phyloP scores from a whole-genome alignment of 1,284 basidiomycete species.

The Apiotrichum domesticum region DNA sequence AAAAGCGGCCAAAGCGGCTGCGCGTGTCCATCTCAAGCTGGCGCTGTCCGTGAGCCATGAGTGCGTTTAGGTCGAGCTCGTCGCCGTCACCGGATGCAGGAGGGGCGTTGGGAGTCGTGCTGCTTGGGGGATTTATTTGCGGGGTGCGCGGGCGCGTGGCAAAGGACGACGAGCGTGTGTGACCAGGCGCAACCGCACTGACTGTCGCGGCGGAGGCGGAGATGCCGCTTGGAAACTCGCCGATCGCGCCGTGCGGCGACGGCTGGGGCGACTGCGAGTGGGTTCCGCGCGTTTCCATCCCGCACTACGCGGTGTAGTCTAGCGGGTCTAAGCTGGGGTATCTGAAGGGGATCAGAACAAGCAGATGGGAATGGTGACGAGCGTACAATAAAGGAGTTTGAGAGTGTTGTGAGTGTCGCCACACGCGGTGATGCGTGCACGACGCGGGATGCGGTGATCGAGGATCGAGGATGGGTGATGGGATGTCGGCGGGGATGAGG shows the following conservation, averaged over 20 bases:
- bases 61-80: slow-evolving; percentile 21
- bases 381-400: no score
- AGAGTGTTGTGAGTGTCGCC: no score
- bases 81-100: slow-evolving; percentile 2
- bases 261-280: slow-evolving; percentile 13
- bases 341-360: no score
- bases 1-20: slow-evolving; percentile 11
- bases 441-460: no score
- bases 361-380: no score
- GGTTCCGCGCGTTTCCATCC: slow-evolving; percentile 10
- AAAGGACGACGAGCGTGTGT: slow-evolving; percentile 4
- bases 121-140: slow-evolving; percentile 4
- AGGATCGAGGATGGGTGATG: no score
- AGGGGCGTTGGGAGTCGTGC: background rate
- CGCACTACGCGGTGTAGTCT: no score
- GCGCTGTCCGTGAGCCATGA: slow-evolving; percentile 23
- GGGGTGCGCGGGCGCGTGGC: slow-evolving; percentile 2
- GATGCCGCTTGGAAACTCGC: slow-evolving; percentile 11
- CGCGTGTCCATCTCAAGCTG: slow-evolving; percentile 22
- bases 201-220: background rate
- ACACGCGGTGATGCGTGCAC: no score
- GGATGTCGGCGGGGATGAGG: no score
- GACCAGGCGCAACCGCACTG: background rate
- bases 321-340: no score
- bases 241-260: slow-evolving; percentile 22